phyloP scores from a whole-genome alignment of 345 rosid genomes.

The Eucalyptus regnans region DNA sequence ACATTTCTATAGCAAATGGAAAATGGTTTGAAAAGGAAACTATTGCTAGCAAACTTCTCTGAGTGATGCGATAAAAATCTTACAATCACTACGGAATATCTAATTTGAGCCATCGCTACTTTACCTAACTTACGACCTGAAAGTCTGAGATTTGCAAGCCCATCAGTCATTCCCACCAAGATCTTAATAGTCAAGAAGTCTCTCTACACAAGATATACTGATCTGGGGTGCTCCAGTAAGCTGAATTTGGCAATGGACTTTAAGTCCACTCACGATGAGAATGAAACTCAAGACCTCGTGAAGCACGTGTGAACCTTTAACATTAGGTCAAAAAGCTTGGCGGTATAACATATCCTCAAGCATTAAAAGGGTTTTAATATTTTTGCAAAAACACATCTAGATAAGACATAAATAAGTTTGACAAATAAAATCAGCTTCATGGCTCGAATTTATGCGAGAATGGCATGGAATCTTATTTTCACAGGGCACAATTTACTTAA shows the following conservation, averaged over 20 bases:
- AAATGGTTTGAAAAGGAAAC: neutral
- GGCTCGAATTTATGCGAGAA: neutral
- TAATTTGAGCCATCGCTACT: neutral
- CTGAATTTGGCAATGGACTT: neutral
- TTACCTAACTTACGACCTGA: neutral
- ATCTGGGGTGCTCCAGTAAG: too few species aligned
- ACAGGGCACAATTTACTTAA: neutral
- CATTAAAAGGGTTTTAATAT: neutral
- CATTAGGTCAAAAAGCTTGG: neutral
- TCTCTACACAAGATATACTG: neutral
- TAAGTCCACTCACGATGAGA: neutral
- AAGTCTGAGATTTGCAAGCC: neutral
- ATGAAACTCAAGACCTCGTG: neutral
- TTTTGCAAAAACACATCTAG: neutral
- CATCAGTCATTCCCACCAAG: fast-evolving
- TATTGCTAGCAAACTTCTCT: neutral
- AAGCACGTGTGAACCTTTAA: neutral
- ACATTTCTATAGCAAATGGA: neutral
- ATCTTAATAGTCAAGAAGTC: neutral
- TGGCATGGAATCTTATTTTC: neutral
- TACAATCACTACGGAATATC: neutral
- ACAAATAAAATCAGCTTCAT: neutral
- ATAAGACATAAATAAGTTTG: neutral
- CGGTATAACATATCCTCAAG: neutral
- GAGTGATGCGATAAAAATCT: neutral